phyloP scores from a whole-genome alignment of 2,329 filamentous ascomycete species.

The Pseudopyricularia cyperi region DNA sequence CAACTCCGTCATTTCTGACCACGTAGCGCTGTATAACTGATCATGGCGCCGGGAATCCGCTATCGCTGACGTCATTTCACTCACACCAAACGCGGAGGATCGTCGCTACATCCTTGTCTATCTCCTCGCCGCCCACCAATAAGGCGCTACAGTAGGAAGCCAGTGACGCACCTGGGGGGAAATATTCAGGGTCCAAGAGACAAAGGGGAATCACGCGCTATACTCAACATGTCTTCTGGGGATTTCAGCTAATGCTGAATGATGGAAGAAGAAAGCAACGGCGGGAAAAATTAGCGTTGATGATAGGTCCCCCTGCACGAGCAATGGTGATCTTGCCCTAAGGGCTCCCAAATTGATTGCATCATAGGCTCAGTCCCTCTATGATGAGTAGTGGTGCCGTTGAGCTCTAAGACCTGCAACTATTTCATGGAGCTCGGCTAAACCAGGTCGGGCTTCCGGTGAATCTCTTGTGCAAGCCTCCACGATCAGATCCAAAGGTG shows the following conservation, averaged over 20 bases:
- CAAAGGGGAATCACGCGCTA: background rate
- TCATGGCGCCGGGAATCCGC: background rate
- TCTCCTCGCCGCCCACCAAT: background rate
- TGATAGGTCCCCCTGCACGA: background rate
- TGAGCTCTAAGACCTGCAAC: too few species aligned
- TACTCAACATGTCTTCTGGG: background rate
- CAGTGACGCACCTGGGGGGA: background rate
- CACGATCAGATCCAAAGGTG: slow-evolving; percentile 5
- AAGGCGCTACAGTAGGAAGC: background rate
- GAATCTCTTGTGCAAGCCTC: slow-evolving; percentile 4
- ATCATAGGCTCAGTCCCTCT: too few species aligned
- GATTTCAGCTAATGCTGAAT: background rate
- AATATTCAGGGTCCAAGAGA: background rate
- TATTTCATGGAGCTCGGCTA: too few species aligned
- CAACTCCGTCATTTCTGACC: background rate
- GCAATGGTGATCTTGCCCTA: background rate
- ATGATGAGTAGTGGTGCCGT: too few species aligned
- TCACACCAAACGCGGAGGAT: background rate
- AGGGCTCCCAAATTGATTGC: background rate
- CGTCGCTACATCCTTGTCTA: background rate
- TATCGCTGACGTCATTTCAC: background rate
- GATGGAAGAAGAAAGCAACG: background rate
- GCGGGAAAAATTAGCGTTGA: background rate
- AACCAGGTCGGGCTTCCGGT: too few species aligned
- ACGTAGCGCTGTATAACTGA: background rate